These are phyloP conservation scores for Hirschfeldia incana DNA, from an alignment of 345 rosid genomes.

Conservation along the genomic window DNA sequence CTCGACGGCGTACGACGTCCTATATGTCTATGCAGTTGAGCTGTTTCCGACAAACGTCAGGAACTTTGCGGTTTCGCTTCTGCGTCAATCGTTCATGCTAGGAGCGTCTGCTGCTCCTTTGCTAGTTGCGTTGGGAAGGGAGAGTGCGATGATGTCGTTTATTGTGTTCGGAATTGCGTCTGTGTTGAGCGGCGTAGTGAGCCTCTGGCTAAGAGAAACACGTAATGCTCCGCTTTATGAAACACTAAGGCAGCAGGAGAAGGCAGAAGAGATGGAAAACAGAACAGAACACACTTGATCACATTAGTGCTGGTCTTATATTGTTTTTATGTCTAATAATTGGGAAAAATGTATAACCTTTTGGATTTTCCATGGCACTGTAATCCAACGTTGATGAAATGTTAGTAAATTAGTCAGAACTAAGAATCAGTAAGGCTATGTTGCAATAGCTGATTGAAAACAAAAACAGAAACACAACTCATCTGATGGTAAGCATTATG, in stretches of 20 bases:
- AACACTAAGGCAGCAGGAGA: constrained; percentile 56
- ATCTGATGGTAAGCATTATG: constrained; percentile 9
- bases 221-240: constrained; percentile 65
- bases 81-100: constrained; percentile 64
- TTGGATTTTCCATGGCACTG: constrained; percentile 2
- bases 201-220: constrained; percentile 65
- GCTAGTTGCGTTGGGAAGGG: constrained; percentile 59
- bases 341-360: constrained; percentile 24
- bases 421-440: neutral
- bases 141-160: constrained; percentile 57
- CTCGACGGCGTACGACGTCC: constrained; percentile 58
- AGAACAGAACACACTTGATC: neutral
- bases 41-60: constrained; percentile 77
- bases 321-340: constrained; percentile 14
- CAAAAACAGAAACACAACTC: constrained; percentile 2
- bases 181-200: constrained; percentile 54
- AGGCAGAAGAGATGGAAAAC: constrained; percentile 41
- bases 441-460: neutral
- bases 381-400: neutral
- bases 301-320: neutral
- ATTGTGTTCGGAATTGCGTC: constrained; percentile 53
- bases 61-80: constrained; percentile 61
- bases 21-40: constrained; percentile 63
- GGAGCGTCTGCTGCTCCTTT: constrained; percentile 76
- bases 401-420: neutral